These are phyloP conservation scores for Hydnum rufescens DNA, from an alignment of 768 basidiomycete genomes.

Conservation along the genomic window DNA sequence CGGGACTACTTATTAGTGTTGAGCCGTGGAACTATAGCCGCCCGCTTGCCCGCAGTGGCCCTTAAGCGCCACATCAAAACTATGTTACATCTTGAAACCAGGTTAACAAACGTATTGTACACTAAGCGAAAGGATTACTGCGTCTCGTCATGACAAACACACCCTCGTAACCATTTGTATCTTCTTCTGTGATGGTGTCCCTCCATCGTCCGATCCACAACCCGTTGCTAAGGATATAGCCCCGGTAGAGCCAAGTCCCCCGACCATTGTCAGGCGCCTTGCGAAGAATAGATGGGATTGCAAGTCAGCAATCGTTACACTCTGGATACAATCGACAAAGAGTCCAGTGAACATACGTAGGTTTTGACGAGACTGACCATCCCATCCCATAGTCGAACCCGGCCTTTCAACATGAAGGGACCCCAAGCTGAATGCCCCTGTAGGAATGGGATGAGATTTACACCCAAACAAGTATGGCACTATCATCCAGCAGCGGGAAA, in stretches of 20 bases:
- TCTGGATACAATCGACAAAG: neutral
- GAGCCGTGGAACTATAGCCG: no score
- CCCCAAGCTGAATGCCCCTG: slow-evolving; percentile 86
- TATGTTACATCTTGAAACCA: no score
- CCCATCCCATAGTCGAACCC: slow-evolving; percentile 66
- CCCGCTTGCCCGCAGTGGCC: no score
- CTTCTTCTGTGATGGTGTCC: slow-evolving; percentile 50
- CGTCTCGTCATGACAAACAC: slow-evolving; percentile 27
- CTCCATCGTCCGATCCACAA: slow-evolving; percentile 73
- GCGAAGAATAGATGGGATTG: neutral
- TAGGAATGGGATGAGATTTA: slow-evolving; percentile 57
- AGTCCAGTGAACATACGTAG: slow-evolving; percentile 34
- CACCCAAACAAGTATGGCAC: slow-evolving; percentile 22
- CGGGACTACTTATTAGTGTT: no score
- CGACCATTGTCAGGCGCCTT: slow-evolving; percentile 17
- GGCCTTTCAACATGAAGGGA: slow-evolving; percentile 58
- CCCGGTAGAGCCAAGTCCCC: slow-evolving; percentile 73
- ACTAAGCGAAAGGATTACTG: neutral
- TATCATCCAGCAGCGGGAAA: slow-evolving; percentile 4
- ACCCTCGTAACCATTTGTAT: slow-evolving; percentile 62
- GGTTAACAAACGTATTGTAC: no score
- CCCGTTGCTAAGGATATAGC: slow-evolving; percentile 51
- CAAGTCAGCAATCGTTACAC: slow-evolving; percentile 21
- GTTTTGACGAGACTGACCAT: slow-evolving; percentile 66
- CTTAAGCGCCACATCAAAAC: no score